Evolutionary conservation across 2,329 filamentous ascomycete genomes (phyloP).

Genomic region (Leptosphaerulina australis): DNA sequence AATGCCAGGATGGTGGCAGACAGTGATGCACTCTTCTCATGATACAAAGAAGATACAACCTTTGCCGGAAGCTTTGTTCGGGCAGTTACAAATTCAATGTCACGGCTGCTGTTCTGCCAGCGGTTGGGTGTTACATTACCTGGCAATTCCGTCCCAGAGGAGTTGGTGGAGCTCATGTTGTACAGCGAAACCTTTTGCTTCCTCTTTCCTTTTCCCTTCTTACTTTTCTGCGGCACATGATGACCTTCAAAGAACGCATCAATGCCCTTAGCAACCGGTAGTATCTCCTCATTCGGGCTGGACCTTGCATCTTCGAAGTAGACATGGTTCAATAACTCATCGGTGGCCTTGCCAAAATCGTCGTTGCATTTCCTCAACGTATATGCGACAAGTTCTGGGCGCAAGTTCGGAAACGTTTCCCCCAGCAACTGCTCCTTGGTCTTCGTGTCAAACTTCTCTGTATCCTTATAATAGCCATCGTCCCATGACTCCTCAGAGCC

Average conservation of each 20-base stretch:
- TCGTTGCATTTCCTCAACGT: constrained; percentile 71
- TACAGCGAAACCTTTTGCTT: constrained; percentile 41
- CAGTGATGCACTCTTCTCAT: constrained; percentile 62
- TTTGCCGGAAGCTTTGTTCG: constrained; percentile 56
- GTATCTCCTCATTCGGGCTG: constrained; percentile 49
- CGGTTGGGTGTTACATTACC: constrained; percentile 52
- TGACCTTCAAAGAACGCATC: constrained; percentile 75
- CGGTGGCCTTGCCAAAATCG: constrained; percentile 72
- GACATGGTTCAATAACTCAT: constrained; percentile 79
- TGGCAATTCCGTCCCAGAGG: constrained; percentile 31
- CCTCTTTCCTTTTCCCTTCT: constrained; percentile 54
- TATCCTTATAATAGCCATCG: constrained; percentile 44
- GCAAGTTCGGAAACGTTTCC: constrained; percentile 74
- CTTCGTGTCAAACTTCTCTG: constrained; percentile 58
- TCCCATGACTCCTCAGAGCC: constrained; percentile 32
- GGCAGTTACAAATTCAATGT: constrained; percentile 66
- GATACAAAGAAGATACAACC: constrained; percentile 63
- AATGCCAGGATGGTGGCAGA: constrained; percentile 62
- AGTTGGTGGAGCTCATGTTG: constrained; percentile 25
- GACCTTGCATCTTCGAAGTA: constrained; percentile 73
- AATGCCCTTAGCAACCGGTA: constrained; percentile 67
- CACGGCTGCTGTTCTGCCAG: constrained; percentile 63
- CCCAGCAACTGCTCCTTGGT: constrained; percentile 68
- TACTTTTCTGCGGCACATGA: constrained; percentile 48
- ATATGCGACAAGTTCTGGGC: constrained; percentile 67